Evolutionary conservation across 2,329 filamentous ascomycete species (phyloP).

Genomic region (Lachnellula suecica): DNA sequence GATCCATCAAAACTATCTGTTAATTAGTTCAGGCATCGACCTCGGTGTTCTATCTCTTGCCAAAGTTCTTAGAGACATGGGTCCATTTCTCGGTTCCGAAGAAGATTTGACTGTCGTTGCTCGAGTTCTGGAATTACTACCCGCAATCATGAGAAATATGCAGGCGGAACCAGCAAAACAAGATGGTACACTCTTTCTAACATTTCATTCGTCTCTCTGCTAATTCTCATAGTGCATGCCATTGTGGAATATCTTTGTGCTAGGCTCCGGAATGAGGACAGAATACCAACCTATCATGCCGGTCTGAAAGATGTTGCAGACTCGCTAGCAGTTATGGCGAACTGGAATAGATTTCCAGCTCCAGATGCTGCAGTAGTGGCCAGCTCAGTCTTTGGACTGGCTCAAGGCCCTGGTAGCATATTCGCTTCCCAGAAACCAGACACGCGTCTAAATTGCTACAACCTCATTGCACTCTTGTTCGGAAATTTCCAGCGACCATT

Average conservation of each 20-base stretch:
- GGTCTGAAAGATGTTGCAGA: constrained; percentile 21
- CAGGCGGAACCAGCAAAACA: constrained; percentile 13
- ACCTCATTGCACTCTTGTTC: constrained; percentile 21
- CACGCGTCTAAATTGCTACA: constrained; percentile 22
- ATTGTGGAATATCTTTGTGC: constrained; percentile 22
- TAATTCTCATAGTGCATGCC: constrained; percentile 17
- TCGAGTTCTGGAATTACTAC: constrained; percentile 19
- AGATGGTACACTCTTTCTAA: not conserved
- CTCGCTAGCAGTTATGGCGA: constrained; percentile 12
- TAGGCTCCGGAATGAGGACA: constrained; percentile 8
- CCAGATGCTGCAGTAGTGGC: constrained; percentile 17
- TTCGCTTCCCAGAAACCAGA: constrained; percentile 20
- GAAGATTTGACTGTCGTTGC: constrained; percentile 16
- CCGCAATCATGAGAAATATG: constrained; percentile 12
- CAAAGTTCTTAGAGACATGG: constrained; percentile 17
- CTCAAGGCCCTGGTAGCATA: constrained; percentile 1
- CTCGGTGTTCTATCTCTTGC: constrained; percentile 11
- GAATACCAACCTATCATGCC: constrained; percentile 16
- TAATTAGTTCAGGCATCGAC: constrained; percentile 17
- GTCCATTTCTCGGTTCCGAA: constrained; percentile 18
- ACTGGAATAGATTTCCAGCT: constrained; percentile 15
- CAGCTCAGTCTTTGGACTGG: constrained; percentile 19
- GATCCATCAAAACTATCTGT: not conserved
- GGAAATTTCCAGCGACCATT: constrained; percentile 13
- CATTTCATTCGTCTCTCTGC: not conserved